Evolutionary conservation across 2,329 filamentous ascomycete genomes (phyloP).

Genomic region (Aureobasidium sp.): DNA sequence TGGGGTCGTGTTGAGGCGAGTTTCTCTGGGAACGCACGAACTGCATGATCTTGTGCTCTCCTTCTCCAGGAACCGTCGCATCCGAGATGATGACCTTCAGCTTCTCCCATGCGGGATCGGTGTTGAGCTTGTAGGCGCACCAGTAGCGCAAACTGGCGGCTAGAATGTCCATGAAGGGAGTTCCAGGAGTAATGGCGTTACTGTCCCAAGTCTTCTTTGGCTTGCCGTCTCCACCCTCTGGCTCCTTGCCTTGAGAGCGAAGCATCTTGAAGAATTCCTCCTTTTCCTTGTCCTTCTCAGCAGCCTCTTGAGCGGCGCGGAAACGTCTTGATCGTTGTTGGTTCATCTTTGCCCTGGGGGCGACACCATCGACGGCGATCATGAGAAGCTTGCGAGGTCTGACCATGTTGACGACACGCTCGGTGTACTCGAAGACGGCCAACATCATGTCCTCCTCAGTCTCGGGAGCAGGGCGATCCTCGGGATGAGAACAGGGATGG

Average conservation of each 20-base stretch:
- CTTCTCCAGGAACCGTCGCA: slow-evolving; percentile 93
- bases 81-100: slow-evolving; percentile 98
- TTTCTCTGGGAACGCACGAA: slow-evolving; percentile 90
- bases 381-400: slow-evolving; percentile 90
- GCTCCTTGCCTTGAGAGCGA: slow-evolving; percentile 51
- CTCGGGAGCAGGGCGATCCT: slow-evolving; percentile 80
- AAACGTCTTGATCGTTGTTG: slow-evolving; percentile 96
- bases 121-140: slow-evolving; percentile 96
- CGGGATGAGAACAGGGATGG: slow-evolving; percentile 95
- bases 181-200: slow-evolving; percentile 85
- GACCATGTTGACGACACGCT: slow-evolving; percentile 97
- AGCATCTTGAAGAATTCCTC: slow-evolving; percentile 79
- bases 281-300: slow-evolving; percentile 88
- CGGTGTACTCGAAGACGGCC: slow-evolving; percentile 97
- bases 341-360: slow-evolving; percentile 98
- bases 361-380: slow-evolving; percentile 97
- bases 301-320: slow-evolving; percentile 85
- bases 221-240: slow-evolving; percentile 36
- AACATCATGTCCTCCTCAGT: slow-evolving; percentile 99
- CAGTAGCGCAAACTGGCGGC: slow-evolving; percentile 87
- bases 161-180: slow-evolving; percentile 96
- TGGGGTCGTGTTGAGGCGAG: slow-evolving; percentile 86
- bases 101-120: slow-evolving; percentile 89
- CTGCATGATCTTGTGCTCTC: slow-evolving; percentile 99
- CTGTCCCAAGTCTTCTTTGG: slow-evolving; percentile 90